Evolutionary conservation across 805 yeast species (phyloP).

Genomic region (Saturnispora besseyi): DNA sequence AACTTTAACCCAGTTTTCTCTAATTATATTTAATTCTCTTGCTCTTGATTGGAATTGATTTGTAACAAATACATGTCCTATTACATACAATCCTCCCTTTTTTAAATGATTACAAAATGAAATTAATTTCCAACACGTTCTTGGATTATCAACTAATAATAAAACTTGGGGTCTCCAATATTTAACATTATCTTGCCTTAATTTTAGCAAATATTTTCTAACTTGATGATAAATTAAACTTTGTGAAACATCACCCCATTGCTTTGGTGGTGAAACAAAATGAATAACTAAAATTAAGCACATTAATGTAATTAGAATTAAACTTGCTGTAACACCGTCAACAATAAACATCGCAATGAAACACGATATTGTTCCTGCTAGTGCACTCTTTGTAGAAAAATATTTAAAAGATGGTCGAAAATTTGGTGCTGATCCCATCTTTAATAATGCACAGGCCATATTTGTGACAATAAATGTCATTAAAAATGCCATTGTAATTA

Average conservation of each 20-base stretch:
- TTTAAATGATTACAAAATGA: constrained; percentile 90
- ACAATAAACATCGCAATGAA: constrained; percentile 87
- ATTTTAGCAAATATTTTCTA: constrained; percentile 73
- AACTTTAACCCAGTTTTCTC: constrained; percentile 73
- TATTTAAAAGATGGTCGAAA: constrained; percentile 92
- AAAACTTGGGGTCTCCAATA: constrained; percentile 97
- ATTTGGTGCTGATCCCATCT: constrained; percentile 93
- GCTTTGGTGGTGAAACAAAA: constrained; percentile 86
- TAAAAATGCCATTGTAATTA: constrained; percentile 93
- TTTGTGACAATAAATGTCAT: constrained; percentile 95
- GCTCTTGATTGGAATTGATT: constrained; percentile 53
- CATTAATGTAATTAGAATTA: constrained; percentile 57
- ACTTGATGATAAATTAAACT: constrained; percentile 93
- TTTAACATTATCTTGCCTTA: constrained; percentile 88
- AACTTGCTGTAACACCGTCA: constrained; percentile 81
- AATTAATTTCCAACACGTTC: constrained; percentile 86
- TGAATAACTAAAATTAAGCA: constrained; percentile 73
- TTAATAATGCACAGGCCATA: constrained; percentile 82
- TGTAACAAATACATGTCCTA: constrained; percentile 83
- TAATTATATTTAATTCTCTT: constrained; percentile 63
- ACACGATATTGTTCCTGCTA: constrained; percentile 61
- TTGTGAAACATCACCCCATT: constrained; percentile 98
- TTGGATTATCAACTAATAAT: constrained; percentile 80
- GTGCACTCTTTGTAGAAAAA: constrained; percentile 76
- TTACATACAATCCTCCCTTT: constrained; percentile 86